These are phyloP conservation scores for Metrosideros polymorpha DNA, from an alignment of 441 rosid genomes.

Conservation along the genomic window DNA sequence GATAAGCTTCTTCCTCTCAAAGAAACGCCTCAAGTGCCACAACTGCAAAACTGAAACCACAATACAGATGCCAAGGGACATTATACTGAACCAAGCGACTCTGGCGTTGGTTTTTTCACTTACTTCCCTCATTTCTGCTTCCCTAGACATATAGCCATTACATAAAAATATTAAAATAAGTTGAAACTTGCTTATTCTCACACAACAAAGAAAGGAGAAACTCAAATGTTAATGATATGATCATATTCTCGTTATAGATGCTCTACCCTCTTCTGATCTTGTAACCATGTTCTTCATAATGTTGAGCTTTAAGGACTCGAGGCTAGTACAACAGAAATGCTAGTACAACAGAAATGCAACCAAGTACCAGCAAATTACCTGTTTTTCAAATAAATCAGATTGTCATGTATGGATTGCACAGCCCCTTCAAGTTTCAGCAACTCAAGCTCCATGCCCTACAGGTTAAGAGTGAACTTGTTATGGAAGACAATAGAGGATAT, in stretches of 20 bases:
- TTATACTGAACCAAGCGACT: constrained; percentile 78
- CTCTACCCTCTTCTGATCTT: neutral
- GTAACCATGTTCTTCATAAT: neutral
- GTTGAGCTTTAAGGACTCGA: neutral
- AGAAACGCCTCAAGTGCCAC: constrained; percentile 52
- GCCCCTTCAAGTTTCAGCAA: constrained; percentile 57
- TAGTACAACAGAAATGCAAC: too few species aligned
- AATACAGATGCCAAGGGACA: constrained; percentile 72
- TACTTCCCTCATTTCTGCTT: constrained; percentile 76
- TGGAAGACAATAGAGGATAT: neutral
- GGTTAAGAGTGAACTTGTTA: neutral
- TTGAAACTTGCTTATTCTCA: neutral
- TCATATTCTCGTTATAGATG: neutral
- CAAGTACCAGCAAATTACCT: constrained; percentile 40
- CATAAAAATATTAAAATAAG: neutral
- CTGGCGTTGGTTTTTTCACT: constrained; percentile 68
- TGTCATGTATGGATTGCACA: constrained; percentile 49
- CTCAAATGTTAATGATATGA: neutral
- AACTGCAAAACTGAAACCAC: constrained; percentile 49
- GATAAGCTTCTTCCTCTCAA: constrained; percentile 76
- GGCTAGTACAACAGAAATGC: too few species aligned
- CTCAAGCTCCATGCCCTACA: constrained; percentile 80
- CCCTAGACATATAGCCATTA: constrained; percentile 32
- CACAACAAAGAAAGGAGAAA: neutral
- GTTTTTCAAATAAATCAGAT: constrained; percentile 43